Percentiles rank a stretch among this genome's conserved stretches.
Evolutionary conservation across 192 early-diverging fungal species (phyloP).

Genomic region (Chytriomyces confervae): DNA sequence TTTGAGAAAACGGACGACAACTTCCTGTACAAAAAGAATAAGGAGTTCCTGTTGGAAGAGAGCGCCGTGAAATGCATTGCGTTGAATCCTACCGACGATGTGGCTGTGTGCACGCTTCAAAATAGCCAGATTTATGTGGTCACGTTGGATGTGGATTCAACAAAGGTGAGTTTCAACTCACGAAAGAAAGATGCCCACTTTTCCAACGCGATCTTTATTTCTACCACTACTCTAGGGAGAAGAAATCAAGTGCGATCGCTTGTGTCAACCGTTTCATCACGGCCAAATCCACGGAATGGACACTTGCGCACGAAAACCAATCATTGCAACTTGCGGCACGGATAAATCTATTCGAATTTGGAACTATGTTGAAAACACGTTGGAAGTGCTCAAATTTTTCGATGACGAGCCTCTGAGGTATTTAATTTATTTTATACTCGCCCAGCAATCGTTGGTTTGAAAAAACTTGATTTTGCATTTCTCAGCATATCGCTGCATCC

Average conservation of each 20-base stretch:
- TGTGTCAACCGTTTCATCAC: slow-evolving; percentile 58
- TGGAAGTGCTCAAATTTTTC: slow-evolving; percentile 60
- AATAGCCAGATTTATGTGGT: slow-evolving; percentile 49
- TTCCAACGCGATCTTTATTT: neutral
- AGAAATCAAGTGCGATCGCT: slow-evolving; percentile 52
- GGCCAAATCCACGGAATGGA: slow-evolving; percentile 60
- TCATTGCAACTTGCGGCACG: slow-evolving; percentile 61
- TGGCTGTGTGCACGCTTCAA: slow-evolving; percentile 40
- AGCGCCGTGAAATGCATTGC: slow-evolving; percentile 40
- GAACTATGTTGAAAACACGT: slow-evolving; percentile 66
- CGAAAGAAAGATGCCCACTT: neutral
- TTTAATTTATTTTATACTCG: neutral
- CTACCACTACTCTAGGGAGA: slow-evolving; percentile 35
- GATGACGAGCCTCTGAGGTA: slow-evolving; percentile 57
- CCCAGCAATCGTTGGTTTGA: neutral
- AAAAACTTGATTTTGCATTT: slow-evolving; percentile 28
- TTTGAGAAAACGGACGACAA: slow-evolving; percentile 58
- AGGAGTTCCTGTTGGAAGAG: slow-evolving; percentile 50
- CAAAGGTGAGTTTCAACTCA: slow-evolving; percentile 34
- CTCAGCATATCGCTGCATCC: slow-evolving; percentile 62
- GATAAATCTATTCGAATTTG: slow-evolving; percentile 65
- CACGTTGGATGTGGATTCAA: slow-evolving; percentile 44
- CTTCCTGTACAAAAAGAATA: slow-evolving; percentile 48
- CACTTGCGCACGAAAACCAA: slow-evolving; percentile 58
- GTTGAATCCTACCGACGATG: slow-evolving; percentile 44